These are phyloP conservation scores for Batrachochytrium dendrobatidis DNA, from an alignment of 371 early-diverging fungal species.

Conservation along the genomic window DNA sequence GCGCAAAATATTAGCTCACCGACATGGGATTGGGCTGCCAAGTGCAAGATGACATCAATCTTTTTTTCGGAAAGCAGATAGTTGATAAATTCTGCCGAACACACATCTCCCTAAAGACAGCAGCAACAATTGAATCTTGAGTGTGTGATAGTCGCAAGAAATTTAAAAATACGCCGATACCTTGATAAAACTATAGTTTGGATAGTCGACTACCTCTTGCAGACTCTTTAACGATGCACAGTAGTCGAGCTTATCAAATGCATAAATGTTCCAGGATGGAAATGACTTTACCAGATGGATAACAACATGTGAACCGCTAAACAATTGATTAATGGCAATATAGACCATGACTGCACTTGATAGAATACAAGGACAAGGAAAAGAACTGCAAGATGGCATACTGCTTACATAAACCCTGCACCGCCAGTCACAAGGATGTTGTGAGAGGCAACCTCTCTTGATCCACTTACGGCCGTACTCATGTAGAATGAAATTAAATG, in stretches of 20 bases:
- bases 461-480: too few species aligned
- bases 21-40: constrained; percentile 83
- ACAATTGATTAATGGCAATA: constrained; percentile 11
- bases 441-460: too few species aligned
- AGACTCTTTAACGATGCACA: constrained; percentile 66
- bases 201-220: constrained; percentile 41
- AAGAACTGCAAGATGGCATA: background rate
- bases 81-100: constrained; percentile 59
- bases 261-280: constrained; percentile 64
- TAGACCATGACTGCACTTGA: background rate
- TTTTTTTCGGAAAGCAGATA: constrained; percentile 59
- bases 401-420: constrained; percentile 83
- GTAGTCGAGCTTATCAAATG: constrained; percentile 76
- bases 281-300: constrained; percentile 55
- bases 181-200: constrained; percentile 63
- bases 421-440: constrained; percentile 76
- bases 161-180: too few species aligned
- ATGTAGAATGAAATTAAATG: too few species aligned
- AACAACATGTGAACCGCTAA: constrained; percentile 48
- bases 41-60: constrained; percentile 73
- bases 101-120: constrained; percentile 59
- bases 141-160: background rate
- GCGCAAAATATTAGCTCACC: constrained; percentile 16
- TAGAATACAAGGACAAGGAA: background rate
- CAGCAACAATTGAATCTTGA: background rate